Evolutionary conservation across 805 yeast species (phyloP), one percentile per base, ranked within the genome.

Genomic region (Kluyveromyces nonfermentans): DNA sequence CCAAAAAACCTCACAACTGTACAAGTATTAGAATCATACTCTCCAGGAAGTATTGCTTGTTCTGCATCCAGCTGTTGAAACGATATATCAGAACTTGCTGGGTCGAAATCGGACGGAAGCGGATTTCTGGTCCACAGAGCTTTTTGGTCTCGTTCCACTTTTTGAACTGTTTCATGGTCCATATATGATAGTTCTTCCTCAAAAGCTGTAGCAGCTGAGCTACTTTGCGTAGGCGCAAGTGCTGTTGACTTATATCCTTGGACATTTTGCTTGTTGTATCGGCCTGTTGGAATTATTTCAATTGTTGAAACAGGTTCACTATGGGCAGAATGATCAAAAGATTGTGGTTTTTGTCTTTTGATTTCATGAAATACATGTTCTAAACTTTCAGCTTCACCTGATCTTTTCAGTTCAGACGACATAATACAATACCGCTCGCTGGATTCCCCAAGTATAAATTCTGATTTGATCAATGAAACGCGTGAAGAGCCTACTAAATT

Each of bases 51-150:
- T 22, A 65, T 59, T 2, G 85, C 75, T 55, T 93, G 98, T 56
- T 93, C 97, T 1, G 95, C 96, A 62, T 93, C 98, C 54, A 93
- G 69, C 57, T 93, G 98, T 63, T 93, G 97, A 60, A 89, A 89
- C 1, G 74, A 71, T 21, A 84, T 71, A 54, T 82, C 88, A 33
- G 61, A 57, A 1, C 60, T 59, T 1, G 55, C 53, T 2, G 82
- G 72, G 43, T 73, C 67, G 49, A 81, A 78, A 35, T 67, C 68
- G 1, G 43, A 34, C 2, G 82, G 76, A 5, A 78, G 54, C 0
- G 73, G 69, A 0, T 93, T 84, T 50, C 90, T 72, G 47, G 74
- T 71, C 75, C 78, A 76, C 5, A 55, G 50, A 40, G 67, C 72
- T 56, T 35, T 56, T 57, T 25, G 51, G 33, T 45, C 58, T 28